Base-by-base conservation (phyloP, 306 rosid species). In the Citrullus colocynthis region DNA sequence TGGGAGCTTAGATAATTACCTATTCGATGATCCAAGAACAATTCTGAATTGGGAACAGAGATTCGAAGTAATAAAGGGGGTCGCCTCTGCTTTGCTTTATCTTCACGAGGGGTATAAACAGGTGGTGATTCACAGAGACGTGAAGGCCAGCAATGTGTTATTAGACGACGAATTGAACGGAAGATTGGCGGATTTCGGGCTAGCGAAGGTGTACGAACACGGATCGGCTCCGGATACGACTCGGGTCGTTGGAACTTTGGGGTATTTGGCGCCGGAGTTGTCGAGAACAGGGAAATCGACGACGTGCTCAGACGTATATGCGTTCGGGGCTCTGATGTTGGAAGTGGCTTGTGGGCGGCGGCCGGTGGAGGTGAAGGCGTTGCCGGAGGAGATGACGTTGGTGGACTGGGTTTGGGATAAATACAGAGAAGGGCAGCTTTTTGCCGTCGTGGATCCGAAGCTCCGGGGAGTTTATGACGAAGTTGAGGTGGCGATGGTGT, bases 321-420 rank as follows among this genome's bases (percentile, higher is more conserved):
- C 89, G 17, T 88, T 86, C 28, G 90, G 91, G 9, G 91, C 90
- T 9, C 82, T 88, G 60, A 45, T 88, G 81, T 80, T 88, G 5
- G 92, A 88, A 52, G 88, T 86, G 58, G 86, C 58, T 6, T 84
- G 90, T 28, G 92, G 90, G 9, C 61, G 92, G 6, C 83, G 92
- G 65, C 90, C 92, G 7, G 83, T 88, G 60, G 92, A 88, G 13
- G 81, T 81, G 9, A 86, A 88, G 70, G 85, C 88, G 15, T 20
- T 77, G 74, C 85, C 78, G 0, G 92, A 83, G 44, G 87, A 86
- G 79, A 72, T 86, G 76, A 84, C 83, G 16, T 82, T 88, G 80
- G 90, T 86, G 60, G 92, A 88, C 81, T 84, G 88, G 88, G 80
- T 88, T n/a, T 86, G 91, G 90, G 89, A 86, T 5, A 86, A 62